A percentile compares a stretch with the other conserved stretches of the same genome.
phyloP scores from a whole-genome alignment of 78 protist species.

The Guillardia theta region DNA sequence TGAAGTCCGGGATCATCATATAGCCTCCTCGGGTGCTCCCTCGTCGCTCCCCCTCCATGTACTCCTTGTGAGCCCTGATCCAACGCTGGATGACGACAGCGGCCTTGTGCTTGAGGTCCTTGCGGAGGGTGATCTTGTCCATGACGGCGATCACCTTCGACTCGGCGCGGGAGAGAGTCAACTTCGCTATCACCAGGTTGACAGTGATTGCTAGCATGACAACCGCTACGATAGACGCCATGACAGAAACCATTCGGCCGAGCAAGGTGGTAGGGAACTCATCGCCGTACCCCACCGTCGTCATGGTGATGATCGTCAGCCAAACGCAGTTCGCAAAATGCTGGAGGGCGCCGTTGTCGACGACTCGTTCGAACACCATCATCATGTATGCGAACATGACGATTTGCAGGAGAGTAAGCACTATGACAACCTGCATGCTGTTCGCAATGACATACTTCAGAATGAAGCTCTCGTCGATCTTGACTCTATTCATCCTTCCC shows the following conservation, averaged over 20 bases:
- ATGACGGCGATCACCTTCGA: neutral
- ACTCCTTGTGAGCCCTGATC: neutral
- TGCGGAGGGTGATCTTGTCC: neutral
- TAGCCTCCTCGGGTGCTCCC: too few relatives aligned
- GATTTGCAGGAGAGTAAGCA: neutral
- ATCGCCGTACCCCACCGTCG: constrained; percentile 32
- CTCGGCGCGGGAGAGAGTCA: neutral
- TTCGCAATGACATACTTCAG: neutral
- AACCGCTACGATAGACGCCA: neutral
- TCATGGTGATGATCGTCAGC: constrained; percentile 20
- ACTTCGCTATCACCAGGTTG: neutral
- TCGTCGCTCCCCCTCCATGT: too few relatives aligned
- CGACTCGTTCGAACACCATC: neutral
- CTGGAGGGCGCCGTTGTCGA: neutral
- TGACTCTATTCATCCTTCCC: neutral
- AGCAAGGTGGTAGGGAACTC: neutral
- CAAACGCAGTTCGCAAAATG: neutral
- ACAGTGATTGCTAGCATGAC: neutral
- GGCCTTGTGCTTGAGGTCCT: neutral
- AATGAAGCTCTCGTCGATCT: neutral
- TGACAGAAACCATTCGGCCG: neutral
- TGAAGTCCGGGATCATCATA: too few relatives aligned
- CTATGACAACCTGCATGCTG: neutral
- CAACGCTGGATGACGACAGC: neutral
- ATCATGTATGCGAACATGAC: neutral